Percentiles rank a stretch among this genome's conserved stretches.
Evolutionary conservation across 176 grass and related monocot species (phyloP).

Genomic region (Saccharum officinarum): DNA sequence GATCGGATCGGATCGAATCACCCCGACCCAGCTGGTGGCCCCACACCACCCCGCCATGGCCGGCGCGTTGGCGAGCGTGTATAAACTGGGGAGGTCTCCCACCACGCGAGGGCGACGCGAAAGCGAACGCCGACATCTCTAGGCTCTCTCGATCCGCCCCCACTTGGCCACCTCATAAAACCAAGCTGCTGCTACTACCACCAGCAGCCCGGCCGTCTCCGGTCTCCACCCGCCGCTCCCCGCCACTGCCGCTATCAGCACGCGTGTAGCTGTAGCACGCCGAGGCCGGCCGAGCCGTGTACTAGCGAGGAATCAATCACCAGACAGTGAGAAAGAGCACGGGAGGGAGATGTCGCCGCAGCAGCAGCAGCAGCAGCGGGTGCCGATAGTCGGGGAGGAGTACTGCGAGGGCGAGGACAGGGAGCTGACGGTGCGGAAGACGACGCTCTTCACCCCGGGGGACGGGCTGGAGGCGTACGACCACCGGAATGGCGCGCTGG

Average conservation of each 20-base stretch:
- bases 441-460: constrained; percentile 70
- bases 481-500: constrained; percentile 67
- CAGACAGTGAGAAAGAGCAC: background rate
- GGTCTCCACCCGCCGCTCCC: background rate
- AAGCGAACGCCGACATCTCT: background rate
- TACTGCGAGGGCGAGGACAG: constrained; percentile 62
- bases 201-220: background rate
- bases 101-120: constrained; percentile 4
- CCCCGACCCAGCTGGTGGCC: background rate
- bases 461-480: constrained; percentile 94
- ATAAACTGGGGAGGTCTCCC: background rate
- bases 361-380: background rate
- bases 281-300: background rate
- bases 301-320: background rate
- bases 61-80: background rate
- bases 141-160: background rate
- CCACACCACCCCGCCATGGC: background rate
- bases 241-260: background rate
- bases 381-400: constrained; percentile 55
- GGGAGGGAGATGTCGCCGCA: background rate
- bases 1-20: background rate
- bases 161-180: background rate
- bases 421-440: constrained; percentile 96
- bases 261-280: background rate
- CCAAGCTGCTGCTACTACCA: background rate